Percentiles rank a stretch among this genome's conserved stretches.
phyloP scores from a whole-genome alignment of 495 filamentous ascomycete genomes.

The Aspergillus panamensis region DNA sequence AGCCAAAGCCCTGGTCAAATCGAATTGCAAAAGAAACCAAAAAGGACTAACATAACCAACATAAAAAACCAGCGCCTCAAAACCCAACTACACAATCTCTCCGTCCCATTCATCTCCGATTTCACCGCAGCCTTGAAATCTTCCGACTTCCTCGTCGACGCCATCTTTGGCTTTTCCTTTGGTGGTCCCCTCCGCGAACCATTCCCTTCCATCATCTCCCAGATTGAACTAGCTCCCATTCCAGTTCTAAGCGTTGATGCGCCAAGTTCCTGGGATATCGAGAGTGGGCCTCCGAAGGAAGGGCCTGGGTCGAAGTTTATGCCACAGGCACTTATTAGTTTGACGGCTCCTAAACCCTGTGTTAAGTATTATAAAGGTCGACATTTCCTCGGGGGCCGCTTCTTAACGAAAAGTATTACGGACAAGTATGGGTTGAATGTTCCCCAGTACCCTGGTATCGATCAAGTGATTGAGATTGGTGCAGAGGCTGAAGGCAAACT shows the following conservation, averaged over 20 bases:
- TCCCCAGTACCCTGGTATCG: constrained; percentile 79
- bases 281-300: constrained; percentile 70
- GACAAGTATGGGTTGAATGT: constrained; percentile 84
- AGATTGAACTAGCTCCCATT: constrained; percentile 65
- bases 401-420: constrained; percentile 72
- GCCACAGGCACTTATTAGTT: constrained; percentile 73
- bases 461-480: constrained; percentile 81
- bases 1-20: too few species aligned
- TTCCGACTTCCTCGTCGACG: constrained; percentile 81
- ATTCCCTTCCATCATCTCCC: constrained; percentile 74
- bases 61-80: constrained; percentile 59
- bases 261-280: constrained; percentile 91
- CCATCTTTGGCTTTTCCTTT: constrained; percentile 97
- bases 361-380: constrained; percentile 76
- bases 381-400: constrained; percentile 90
- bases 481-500: constrained; percentile 55
- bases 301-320: constrained; percentile 79
- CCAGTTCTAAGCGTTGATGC: constrained; percentile 88
- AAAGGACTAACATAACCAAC: background rate
- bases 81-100: constrained; percentile 77
- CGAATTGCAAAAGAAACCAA: background rate
- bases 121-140: constrained; percentile 62
- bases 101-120: constrained; percentile 81
- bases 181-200: constrained; percentile 88
- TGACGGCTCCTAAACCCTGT: constrained; percentile 95